Percentiles rank a stretch among this genome's conserved stretches.
These are phyloP conservation scores for Tetracentron sinense DNA, from an alignment of 164 flowering plant genomes.

Conservation along the genomic window DNA sequence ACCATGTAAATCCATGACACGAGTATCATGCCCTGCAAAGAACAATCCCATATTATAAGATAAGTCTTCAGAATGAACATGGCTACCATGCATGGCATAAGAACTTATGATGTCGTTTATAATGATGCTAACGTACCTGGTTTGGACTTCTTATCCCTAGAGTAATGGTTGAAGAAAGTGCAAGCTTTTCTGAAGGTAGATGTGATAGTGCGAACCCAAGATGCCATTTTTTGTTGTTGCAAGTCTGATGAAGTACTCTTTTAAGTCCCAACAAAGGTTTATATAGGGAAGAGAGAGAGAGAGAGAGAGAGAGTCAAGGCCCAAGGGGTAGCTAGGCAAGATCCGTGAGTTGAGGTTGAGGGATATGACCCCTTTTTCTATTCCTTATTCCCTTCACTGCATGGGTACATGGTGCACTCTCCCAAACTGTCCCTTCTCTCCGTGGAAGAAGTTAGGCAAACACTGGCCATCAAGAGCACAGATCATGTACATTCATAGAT, in stretches of 20 bases:
- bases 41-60: background rate
- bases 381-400: background rate
- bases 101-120: no score
- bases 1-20: constrained; percentile 53
- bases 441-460: no score
- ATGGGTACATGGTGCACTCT: background rate
- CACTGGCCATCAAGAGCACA: no score
- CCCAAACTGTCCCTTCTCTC: no score
- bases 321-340: constrained; percentile 24
- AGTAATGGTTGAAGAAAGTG: constrained; percentile 18
- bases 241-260: background rate
- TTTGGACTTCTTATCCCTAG: constrained; percentile 26
- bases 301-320: constrained; percentile 2
- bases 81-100: no score
- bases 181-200: constrained; percentile 21
- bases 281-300: background rate
- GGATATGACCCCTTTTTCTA: constrained; percentile 1
- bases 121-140: constrained; percentile 19
- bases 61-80: no score
- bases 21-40: constrained; percentile 37
- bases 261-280: background rate
- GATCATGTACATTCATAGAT: no score
- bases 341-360: constrained; percentile 25
- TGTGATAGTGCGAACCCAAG: constrained; percentile 25
- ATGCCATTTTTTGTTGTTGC: constrained; percentile 27